These are phyloP conservation scores for Pseudogymnoascus sp. DNA, from an alignment of 2,329 filamentous ascomycete genomes.

Conservation along the genomic window DNA sequence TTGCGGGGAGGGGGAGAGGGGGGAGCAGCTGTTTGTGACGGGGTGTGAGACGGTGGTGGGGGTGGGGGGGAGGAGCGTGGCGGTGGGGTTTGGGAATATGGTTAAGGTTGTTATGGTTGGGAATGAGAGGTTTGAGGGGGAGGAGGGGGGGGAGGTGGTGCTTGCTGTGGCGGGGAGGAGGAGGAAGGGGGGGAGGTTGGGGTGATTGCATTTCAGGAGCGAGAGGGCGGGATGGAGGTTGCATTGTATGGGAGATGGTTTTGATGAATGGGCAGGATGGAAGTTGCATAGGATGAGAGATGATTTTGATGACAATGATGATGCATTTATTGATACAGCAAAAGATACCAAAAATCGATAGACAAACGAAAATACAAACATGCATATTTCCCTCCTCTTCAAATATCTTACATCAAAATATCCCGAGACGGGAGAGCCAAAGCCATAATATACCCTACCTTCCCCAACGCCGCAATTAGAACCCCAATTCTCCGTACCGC, in stretches of 20 bases:
- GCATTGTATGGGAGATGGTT: neutral
- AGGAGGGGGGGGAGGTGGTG: slow-evolving; percentile 11
- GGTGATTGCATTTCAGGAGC: neutral
- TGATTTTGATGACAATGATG: neutral
- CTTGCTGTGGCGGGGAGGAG: neutral
- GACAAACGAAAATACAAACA: neutral
- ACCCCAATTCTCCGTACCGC: neutral
- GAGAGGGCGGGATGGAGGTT: neutral
- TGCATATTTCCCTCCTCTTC: neutral
- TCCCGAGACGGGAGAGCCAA: neutral
- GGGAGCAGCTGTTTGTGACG: slow-evolving; percentile 53
- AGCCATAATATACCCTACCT: neutral
- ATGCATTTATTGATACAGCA: neutral
- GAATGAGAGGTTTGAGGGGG: slow-evolving; percentile 51
- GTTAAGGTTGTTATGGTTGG: slow-evolving; percentile 64
- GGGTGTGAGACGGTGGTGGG: slow-evolving; percentile 56
- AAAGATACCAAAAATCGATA: neutral
- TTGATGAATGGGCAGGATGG: neutral
- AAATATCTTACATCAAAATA: neutral
- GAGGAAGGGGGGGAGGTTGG: neutral
- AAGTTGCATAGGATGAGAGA: neutral
- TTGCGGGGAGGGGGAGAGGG: slow-evolving; percentile 23
- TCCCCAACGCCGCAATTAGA: neutral
- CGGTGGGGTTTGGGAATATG: slow-evolving; percentile 62
- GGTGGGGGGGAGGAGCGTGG: slow-evolving; percentile 57